phyloP scores from a whole-genome alignment of 805 yeast genomes.

The Wickerhamiella azymoides region DNA sequence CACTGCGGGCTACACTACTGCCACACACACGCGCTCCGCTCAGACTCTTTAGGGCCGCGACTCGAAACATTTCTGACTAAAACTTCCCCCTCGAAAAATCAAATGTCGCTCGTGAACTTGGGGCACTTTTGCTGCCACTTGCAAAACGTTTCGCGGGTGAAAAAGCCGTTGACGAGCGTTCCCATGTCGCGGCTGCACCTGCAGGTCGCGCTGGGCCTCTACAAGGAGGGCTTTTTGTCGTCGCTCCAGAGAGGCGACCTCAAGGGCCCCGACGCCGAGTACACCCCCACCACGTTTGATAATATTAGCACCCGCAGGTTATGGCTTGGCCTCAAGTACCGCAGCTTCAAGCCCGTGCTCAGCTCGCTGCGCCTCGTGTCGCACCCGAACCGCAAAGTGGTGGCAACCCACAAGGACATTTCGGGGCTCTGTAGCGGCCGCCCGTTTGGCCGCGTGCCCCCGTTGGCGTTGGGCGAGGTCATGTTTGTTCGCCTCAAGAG shows the following conservation, averaged over 20 bases:
- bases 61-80: not conserved
- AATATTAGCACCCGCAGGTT: constrained; percentile 74
- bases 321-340: constrained; percentile 86
- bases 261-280: constrained; percentile 58
- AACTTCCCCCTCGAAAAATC: too few relatives aligned
- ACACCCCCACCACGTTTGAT: constrained; percentile 62
- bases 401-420: constrained; percentile 49
- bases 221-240: constrained; percentile 80
- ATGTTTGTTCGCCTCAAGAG: constrained; percentile 45
- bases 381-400: constrained; percentile 70
- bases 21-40: not conserved
- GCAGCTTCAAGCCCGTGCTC: constrained; percentile 65
- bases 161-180: constrained; percentile 57
- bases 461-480: constrained; percentile 81
- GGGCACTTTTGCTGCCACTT: constrained; percentile 79
- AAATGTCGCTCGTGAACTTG: constrained; percentile 74
- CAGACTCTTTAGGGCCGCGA: too few relatives aligned
- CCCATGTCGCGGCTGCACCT: constrained; percentile 76
- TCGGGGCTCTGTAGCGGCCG: constrained; percentile 63
- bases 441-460: constrained; percentile 58
- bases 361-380: constrained; percentile 58
- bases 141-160: constrained; percentile 73
- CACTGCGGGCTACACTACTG: too few relatives aligned
- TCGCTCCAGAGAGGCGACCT: constrained; percentile 75
- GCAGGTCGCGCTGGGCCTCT: constrained; percentile 68